Evolutionary conservation across 1,284 basidiomycete species (phyloP), one percentile per base, ranked within the genome.

Genomic region (Ustilago cynodontis): DNA sequence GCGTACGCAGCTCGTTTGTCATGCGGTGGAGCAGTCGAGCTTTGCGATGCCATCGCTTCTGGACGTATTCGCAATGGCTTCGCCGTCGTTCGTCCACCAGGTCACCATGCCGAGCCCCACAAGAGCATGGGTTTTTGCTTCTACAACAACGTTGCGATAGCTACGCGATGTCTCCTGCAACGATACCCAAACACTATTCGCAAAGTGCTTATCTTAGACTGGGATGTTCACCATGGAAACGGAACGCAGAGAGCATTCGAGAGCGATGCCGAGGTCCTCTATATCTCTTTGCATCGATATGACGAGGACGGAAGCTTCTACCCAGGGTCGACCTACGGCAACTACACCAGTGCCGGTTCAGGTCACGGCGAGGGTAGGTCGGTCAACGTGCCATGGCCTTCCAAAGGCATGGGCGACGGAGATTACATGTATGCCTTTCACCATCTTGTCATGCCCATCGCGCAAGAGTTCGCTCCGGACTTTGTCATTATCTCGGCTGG

Each of bases 121-220:
- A 93, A 95, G 85, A 93, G 94, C 82, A 98, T 98, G 93, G 97
- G 97, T 0, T 99, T 99, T 87, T 99, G 97, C 87, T 95, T 99
- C 88, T 98, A 94, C 88, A 99, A 99, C 87, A 99, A 99, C 81
- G 95, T 97, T 22, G 93, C 96, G 1, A 93, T 99, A 7, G 95
- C 95, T 1, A 90, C 93, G 0, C 82, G 80, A 22, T 84, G 71
- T 66, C 66, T 88, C 0, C 78, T 82, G 33, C 72, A 83, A 14
- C 51, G 91, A 90, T 86, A 95, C 93, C 92, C 92, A 0, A 84
- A 90, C 2, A 63, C 49, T 24, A 85, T 87, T 59, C 68, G 82
- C 84, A 93, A 90, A 82, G 91, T 99, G 16, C 85, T 99, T 78
- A 98, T 99, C 81, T 87, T 99, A 16, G 96, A 99, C 85, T 99